These are phyloP conservation scores for Leptographium lundbergii DNA, from an alignment of 2,329 filamentous ascomycete species.

Conservation along the genomic window DNA sequence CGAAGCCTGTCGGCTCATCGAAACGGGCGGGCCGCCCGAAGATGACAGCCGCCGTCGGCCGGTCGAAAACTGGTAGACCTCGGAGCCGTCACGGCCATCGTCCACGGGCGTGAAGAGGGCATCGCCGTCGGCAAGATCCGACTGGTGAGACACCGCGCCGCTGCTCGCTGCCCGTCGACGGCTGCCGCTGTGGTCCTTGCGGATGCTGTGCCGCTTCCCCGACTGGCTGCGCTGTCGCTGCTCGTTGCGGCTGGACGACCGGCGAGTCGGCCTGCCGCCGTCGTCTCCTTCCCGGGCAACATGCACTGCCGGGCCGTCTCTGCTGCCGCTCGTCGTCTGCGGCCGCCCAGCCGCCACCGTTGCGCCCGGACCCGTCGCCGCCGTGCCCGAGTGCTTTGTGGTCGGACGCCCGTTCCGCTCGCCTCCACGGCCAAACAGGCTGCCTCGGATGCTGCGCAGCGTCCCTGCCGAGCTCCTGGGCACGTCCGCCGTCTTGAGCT, in stretches of 20 bases:
- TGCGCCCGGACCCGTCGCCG: conserved; percentile 25
- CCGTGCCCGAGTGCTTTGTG: conserved; percentile 22
- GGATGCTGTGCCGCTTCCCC: conserved; percentile 36
- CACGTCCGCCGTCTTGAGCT: conserved; percentile 33
- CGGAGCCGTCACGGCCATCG: conserved; percentile 21
- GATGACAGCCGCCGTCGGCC: conserved; percentile 26
- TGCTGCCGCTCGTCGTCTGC: conserved; percentile 30
- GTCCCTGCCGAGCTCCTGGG: conserved; percentile 63
- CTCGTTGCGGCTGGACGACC: conserved; percentile 13
- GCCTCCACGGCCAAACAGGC: conserved; percentile 59
- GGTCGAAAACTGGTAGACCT: conserved; percentile 28
- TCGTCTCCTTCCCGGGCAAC: conserved; percentile 51
- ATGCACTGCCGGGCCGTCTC: conserved; percentile 57
- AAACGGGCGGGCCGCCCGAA: conserved; percentile 22
- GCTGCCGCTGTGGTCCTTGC: conserved; percentile 37
- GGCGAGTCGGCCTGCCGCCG: conserved; percentile 17
- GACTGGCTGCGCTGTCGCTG: conserved; percentile 33
- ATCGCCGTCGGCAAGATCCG: conserved; percentile 33
- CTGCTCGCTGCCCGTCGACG: conserved; percentile 32
- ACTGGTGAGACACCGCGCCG: conserved; percentile 22
- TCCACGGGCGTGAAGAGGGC: conserved; percentile 37
- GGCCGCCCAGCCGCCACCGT: conserved; percentile 8
- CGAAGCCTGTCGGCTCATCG: conserved; percentile 28
- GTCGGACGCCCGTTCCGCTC: conserved; percentile 30
- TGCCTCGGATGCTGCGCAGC: conserved; percentile 55